Percentiles rank a stretch among this genome's conserved stretches.
Conservation (phyloP, 1,284 basidiomycete species). For the Ustilago tritici region DNA sequence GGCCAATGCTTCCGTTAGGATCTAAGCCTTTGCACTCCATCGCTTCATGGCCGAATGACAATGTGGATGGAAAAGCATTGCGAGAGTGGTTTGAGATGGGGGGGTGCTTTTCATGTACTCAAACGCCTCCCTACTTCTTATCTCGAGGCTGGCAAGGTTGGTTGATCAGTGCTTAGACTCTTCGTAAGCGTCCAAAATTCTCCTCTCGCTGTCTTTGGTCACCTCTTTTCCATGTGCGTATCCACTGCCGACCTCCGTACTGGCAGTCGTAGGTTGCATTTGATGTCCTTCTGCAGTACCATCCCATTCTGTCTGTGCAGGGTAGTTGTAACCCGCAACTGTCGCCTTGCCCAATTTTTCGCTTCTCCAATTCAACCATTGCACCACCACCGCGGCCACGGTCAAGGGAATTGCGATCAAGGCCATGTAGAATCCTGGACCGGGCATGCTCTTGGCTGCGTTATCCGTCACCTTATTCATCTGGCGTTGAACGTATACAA, state of each 20-base stretch:
- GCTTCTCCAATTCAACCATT: slow-evolving; percentile 25
- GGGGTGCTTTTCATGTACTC: not conserved
- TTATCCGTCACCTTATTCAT: slow-evolving; percentile 17
- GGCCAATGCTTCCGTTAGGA: slow-evolving; percentile 70
- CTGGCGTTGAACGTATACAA: slow-evolving; percentile 36
- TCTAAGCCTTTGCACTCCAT: slow-evolving; percentile 21
- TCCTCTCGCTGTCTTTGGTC: slow-evolving; percentile 17
- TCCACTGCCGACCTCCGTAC: slow-evolving; percentile 3
- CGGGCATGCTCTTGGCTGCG: slow-evolving; percentile 17
- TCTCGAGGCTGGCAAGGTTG: not conserved
- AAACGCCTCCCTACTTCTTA: not conserved
- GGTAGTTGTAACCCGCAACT: slow-evolving; percentile 27
- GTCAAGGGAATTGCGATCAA: slow-evolving; percentile 39
- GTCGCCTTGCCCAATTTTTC: slow-evolving; percentile 20
- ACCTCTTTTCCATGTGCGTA: not conserved
- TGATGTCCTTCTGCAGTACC: slow-evolving; percentile 1
- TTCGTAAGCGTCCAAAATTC: slow-evolving; percentile 42
- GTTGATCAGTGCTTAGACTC: slow-evolving; percentile 10
- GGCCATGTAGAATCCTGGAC: slow-evolving; percentile 47
- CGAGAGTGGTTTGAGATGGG: too few relatives aligned
- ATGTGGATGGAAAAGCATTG: not conserved
- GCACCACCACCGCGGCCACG: slow-evolving; percentile 10
- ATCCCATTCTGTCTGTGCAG: not conserved
- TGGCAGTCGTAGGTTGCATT: slow-evolving; percentile 24
- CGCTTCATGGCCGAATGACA: not conserved